These are phyloP conservation scores for Gnomoniopsis sp. DNA, from an alignment of 2,329 filamentous ascomycete genomes.

Conservation along the genomic window DNA sequence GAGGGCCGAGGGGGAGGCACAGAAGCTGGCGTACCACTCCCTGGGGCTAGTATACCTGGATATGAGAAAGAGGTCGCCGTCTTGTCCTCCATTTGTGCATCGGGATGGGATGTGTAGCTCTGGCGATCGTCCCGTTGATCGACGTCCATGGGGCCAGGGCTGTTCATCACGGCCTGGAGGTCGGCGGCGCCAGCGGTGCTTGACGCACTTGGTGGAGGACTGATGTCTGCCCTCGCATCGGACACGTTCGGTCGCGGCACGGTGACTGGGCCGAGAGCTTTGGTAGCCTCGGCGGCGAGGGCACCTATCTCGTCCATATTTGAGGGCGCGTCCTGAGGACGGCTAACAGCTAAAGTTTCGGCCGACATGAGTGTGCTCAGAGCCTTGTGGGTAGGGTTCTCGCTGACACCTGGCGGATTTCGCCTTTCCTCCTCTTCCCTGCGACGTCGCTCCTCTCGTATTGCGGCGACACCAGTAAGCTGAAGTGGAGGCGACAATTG, in stretches of 20 bases:
- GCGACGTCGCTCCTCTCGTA: conserved; percentile 50
- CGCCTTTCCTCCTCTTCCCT: conserved; percentile 42
- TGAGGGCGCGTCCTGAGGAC: conserved; percentile 48
- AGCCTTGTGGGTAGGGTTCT: conserved; percentile 52
- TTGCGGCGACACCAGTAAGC: conserved; percentile 50
- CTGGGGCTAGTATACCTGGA: conserved; percentile 46
- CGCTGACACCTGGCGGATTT: conserved; percentile 43
- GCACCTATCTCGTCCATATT: conserved; percentile 19
- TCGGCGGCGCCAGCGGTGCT: conserved; percentile 28
- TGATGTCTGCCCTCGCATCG: conserved; percentile 37
- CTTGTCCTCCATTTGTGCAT: conserved; percentile 50
- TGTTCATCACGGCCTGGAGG: conserved; percentile 40
- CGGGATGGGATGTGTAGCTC: conserved; percentile 36
- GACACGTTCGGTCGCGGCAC: conserved; percentile 30
- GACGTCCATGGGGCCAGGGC: conserved; percentile 53
- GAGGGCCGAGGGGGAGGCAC: conserved; percentile 44
- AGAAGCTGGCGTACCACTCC: conserved; percentile 40
- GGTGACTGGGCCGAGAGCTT: conserved; percentile 31
- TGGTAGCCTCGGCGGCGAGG: conserved; percentile 25
- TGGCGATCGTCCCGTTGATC: conserved; percentile 38
- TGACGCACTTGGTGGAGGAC: conserved; percentile 39
- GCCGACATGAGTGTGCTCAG: conserved; percentile 53
- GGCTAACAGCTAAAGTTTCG: conserved; percentile 50
- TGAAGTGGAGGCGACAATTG: conserved; percentile 41
- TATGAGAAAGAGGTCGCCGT: conserved; percentile 51